Evolutionary conservation across 352 stramenopile species (phyloP).

Genomic region (Globisporangium parvum): DNA sequence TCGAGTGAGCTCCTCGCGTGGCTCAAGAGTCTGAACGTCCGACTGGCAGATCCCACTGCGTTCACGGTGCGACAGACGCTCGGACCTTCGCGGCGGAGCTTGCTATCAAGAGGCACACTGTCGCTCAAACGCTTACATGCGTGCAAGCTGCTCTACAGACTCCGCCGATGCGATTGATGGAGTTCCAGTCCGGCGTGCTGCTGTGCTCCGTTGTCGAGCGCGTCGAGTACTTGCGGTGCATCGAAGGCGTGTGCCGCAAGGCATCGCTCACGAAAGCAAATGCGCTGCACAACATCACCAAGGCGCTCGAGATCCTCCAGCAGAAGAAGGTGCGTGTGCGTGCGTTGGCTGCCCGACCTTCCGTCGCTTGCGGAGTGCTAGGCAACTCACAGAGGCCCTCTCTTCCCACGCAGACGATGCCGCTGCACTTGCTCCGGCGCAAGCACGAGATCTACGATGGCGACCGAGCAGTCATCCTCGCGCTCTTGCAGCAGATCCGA

Average conservation of each 20-base stretch:
- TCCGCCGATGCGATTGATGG: slow-evolving; percentile 16
- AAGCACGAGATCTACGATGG: slow-evolving; percentile 33
- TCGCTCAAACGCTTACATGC: neutral
- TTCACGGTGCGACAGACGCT: slow-evolving; percentile 25
- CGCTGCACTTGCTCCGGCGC: slow-evolving; percentile 36
- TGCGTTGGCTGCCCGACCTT: neutral
- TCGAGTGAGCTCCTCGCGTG: slow-evolving; percentile 25
- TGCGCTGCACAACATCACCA: slow-evolving; percentile 69
- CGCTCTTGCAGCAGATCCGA: slow-evolving; percentile 38
- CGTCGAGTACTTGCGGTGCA: slow-evolving; percentile 56
- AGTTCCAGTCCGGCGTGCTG: slow-evolving; percentile 59
- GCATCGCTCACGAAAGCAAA: slow-evolving; percentile 37
- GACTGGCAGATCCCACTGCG: slow-evolving; percentile 14
- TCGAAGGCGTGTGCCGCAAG: slow-evolving; percentile 38
- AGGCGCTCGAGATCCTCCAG: slow-evolving; percentile 51
- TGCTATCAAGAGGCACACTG: neutral
- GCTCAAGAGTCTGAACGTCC: slow-evolving; percentile 32
- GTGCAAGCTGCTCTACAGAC: slow-evolving; percentile 19
- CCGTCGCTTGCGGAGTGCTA: too few relatives aligned
- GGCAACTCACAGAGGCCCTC: too few relatives aligned
- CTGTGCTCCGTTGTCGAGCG: slow-evolving; percentile 64
- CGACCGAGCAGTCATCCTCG: slow-evolving; percentile 27
- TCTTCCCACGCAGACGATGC: slow-evolving; percentile 31
- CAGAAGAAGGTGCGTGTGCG: slow-evolving; percentile 42
- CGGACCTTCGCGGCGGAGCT: too few relatives aligned